Evolutionary conservation across 257 asterid genomes (phyloP).

Genomic region (Solanum rostratum): DNA sequence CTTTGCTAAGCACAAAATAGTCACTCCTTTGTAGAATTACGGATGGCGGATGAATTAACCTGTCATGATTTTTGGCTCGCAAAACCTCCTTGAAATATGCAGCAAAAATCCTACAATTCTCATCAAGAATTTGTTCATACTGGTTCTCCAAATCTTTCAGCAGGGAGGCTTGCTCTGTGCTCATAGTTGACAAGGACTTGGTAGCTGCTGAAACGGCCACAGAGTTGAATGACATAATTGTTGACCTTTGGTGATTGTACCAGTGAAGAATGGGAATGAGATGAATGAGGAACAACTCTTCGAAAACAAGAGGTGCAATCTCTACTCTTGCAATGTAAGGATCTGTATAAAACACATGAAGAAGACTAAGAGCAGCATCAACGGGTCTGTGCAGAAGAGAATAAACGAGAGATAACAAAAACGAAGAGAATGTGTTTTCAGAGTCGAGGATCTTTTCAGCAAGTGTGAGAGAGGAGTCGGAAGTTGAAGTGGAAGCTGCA

Average conservation of each 20-base stretch:
- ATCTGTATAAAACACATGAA: conserved; percentile 27
- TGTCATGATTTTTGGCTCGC: conserved; percentile 7
- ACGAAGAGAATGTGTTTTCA: conserved; percentile 27
- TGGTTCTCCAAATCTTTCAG: conserved; percentile 53
- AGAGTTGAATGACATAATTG: conserved; percentile 20
- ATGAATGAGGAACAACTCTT: conserved; percentile 49
- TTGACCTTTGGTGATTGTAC: conserved; percentile 31
- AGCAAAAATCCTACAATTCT: conserved; percentile 40
- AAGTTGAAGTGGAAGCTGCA: conserved; percentile 42
- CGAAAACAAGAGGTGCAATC: conserved; percentile 45
- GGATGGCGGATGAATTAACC: conserved; percentile 19
- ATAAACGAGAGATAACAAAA: conserved; percentile 41
- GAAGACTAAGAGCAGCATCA: conserved; percentile 37
- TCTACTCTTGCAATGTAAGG: conserved; percentile 47
- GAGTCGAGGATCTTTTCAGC: conserved; percentile 41
- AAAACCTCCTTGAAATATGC: conserved; percentile 39
- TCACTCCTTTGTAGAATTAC: conserved; percentile 11
- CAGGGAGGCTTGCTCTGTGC: conserved; percentile 32
- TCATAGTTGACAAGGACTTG: conserved; percentile 39
- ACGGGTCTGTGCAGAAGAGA: conserved; percentile 19
- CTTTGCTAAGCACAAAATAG: background rate
- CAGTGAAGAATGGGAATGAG: conserved; percentile 40
- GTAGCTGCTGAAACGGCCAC: conserved; percentile 13
- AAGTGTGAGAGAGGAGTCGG: conserved; percentile 45
- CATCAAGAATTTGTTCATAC: conserved; percentile 44